These are phyloP conservation scores for Alternaria ventricosa DNA, from an alignment of 2,329 filamentous ascomycete genomes.

Conservation along the genomic window DNA sequence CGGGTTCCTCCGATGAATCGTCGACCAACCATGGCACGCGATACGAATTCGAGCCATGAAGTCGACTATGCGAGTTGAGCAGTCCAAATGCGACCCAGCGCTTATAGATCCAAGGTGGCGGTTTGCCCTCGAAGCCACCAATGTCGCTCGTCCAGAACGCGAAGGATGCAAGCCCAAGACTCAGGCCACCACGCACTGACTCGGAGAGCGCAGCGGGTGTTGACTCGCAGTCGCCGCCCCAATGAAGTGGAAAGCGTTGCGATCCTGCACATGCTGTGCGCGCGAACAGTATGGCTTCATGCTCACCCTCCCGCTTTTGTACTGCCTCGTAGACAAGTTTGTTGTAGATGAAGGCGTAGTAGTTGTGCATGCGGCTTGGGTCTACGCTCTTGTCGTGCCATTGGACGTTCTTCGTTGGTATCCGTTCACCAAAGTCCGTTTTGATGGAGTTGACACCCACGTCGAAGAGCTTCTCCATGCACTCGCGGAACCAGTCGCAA, in stretches of 20 bases:
- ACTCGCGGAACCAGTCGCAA: conserved; percentile 67
- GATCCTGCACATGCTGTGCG: conserved; percentile 71
- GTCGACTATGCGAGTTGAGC: conserved; percentile 71
- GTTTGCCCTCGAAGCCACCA: conserved; percentile 73
- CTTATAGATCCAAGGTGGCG: conserved; percentile 74
- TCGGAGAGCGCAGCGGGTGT: conserved; percentile 77
- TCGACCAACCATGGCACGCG: conserved; percentile 79
- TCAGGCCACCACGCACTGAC: conserved; percentile 69
- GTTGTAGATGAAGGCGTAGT: conserved; percentile 77
- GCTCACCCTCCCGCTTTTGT: conserved; percentile 58
- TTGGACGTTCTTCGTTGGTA: conserved; percentile 69
- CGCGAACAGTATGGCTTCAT: conserved; percentile 70
- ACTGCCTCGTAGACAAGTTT: conserved; percentile 71
- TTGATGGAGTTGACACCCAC: conserved; percentile 75
- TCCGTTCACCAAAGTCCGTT: conserved; percentile 77
- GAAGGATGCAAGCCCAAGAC: conserved; percentile 68
- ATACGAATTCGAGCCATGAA: conserved; percentile 74
- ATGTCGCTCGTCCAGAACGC: conserved; percentile 75
- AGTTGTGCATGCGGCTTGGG: conserved; percentile 75
- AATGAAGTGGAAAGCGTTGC: conserved; percentile 69
- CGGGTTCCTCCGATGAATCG: conserved; percentile 60
- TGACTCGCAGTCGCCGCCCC: conserved; percentile 78
- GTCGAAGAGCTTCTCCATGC: conserved; percentile 69
- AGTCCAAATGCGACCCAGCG: conserved; percentile 80
- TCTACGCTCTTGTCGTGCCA: conserved; percentile 69